Conservation (phyloP, 2,329 filamentous ascomycete genomes). For the Blastomyces silverae region DNA sequence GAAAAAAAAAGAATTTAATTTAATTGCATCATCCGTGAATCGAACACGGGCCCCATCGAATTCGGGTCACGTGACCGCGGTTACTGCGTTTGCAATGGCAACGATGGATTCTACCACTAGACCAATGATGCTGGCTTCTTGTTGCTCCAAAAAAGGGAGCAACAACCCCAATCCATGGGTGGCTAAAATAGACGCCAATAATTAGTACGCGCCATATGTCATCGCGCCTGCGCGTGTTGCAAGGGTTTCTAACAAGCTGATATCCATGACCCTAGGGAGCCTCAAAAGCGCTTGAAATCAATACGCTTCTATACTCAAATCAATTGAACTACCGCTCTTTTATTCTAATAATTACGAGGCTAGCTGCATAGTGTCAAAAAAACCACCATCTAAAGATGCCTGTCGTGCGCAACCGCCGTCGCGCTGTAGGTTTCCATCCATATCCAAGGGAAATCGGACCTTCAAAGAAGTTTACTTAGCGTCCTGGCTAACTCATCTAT, state of each 20-base stretch:
- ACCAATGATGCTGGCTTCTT: slow-evolving; percentile 11
- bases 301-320: not conserved
- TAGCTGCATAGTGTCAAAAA: too few species aligned
- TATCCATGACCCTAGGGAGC: not conserved
- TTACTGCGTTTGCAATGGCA: not conserved
- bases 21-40: slow-evolving; percentile 42
- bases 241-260: not conserved
- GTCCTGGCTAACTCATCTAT: not conserved
- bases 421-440: slow-evolving; percentile 16
- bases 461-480: not conserved
- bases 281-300: not conserved
- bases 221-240: not conserved
- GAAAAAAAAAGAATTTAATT: too few species aligned
- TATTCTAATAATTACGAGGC: not conserved
- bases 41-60: slow-evolving; percentile 38
- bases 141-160: too few species aligned
- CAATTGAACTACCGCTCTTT: not conserved
- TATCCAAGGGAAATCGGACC: not conserved
- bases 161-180: too few species aligned
- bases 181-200: too few species aligned
- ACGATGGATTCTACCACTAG: slow-evolving; percentile 15
- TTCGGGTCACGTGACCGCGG: not conserved
- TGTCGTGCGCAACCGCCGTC: slow-evolving; percentile 19
- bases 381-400: slow-evolving; percentile 12
- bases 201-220: not conserved